Evolutionary conservation across 306 rosid species (phyloP).

Genomic region (Pyrus betulifolia): DNA sequence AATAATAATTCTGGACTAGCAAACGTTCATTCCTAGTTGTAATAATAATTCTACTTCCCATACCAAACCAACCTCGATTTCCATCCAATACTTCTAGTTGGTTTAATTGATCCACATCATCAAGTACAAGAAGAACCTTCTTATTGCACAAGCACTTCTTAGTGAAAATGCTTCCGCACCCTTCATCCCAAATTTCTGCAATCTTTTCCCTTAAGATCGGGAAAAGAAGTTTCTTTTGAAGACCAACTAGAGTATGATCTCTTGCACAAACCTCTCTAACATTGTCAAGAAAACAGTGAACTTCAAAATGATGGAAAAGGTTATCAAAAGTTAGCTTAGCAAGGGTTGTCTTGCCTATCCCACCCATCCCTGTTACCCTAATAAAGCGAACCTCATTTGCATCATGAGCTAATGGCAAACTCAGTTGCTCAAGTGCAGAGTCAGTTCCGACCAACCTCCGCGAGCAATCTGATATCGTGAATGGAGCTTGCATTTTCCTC

Average conservation of each 20-base stretch:
- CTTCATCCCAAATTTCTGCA: not conserved
- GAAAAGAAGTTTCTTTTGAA: slow-evolving; percentile 19
- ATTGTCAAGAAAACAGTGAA: not conserved
- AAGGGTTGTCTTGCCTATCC: not conserved
- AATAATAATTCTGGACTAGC: slow-evolving; percentile 16
- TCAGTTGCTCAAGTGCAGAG: not conserved
- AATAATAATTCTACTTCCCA: slow-evolving; percentile 31
- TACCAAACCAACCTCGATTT: not conserved
- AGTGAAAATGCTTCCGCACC: slow-evolving; percentile 1
- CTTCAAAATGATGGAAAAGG: not conserved
- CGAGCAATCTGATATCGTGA: not conserved
- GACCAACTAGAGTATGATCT: not conserved
- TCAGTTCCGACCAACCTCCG: not conserved
- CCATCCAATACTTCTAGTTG: slow-evolving; percentile 30
- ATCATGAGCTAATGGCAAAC: not conserved
- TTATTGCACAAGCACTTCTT: slow-evolving; percentile 11
- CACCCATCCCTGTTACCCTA: not conserved
- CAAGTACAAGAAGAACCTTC: not conserved
- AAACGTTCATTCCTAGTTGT: slow-evolving; percentile 18
- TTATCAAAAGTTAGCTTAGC: not conserved
- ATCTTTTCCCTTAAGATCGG: not conserved
- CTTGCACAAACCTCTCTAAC: not conserved
- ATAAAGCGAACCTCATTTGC: not conserved
- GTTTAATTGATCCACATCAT: slow-evolving; percentile 24
- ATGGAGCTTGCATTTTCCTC: not conserved